These are phyloP conservation scores for Leptographium flavum DNA, from an alignment of 2,329 filamentous ascomycete genomes.

Conservation along the genomic window DNA sequence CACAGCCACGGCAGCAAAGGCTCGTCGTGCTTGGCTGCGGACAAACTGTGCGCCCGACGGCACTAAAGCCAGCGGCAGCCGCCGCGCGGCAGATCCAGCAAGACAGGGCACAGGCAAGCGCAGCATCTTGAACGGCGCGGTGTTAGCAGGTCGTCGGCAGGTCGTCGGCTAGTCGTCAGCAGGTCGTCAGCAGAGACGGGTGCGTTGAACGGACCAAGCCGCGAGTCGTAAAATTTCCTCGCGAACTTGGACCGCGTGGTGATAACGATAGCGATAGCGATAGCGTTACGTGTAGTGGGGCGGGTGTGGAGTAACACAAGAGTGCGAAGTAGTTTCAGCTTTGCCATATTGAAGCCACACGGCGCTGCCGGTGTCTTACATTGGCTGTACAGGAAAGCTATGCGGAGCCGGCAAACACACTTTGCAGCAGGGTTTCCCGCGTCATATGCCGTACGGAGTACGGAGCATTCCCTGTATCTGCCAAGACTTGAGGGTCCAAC, in stretches of 20 bases:
- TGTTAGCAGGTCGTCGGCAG: neutral
- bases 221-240: neutral
- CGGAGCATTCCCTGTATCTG: too few species aligned
- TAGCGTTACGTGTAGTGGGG: neutral
- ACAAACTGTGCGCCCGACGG: neutral
- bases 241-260: neutral
- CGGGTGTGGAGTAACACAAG: neutral
- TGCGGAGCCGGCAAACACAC: too few species aligned
- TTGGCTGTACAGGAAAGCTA: too few species aligned
- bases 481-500: neutral
- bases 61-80: neutral
- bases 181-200: neutral
- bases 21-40: neutral
- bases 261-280: neutral
- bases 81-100: constrained; percentile 3
- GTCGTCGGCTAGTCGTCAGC: neutral
- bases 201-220: neutral
- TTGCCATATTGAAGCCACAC: too few species aligned
- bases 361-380: too few species aligned
- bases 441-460: too few species aligned
- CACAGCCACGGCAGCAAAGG: constrained; percentile 3
- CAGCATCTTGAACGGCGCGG: constrained; percentile 3
- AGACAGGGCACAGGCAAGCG: constrained; percentile 8
- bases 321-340: too few species aligned
- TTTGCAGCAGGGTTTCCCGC: too few species aligned